phyloP scores from a whole-genome alignment of 768 basidiomycete genomes.

The Holtermannia corniformis region DNA sequence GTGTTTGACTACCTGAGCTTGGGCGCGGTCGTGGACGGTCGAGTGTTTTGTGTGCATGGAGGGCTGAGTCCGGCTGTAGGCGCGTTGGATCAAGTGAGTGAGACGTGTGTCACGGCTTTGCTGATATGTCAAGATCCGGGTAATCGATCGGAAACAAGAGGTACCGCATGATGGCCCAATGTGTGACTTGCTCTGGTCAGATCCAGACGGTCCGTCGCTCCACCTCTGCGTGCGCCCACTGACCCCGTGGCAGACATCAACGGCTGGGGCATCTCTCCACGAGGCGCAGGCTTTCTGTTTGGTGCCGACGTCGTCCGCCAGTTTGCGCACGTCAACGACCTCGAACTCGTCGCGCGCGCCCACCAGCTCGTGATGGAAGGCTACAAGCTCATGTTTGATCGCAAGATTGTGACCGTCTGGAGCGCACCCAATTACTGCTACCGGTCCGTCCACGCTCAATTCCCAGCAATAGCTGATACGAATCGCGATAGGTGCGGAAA shows the following conservation, averaged over 20 bases:
- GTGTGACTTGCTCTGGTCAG: conserved; percentile 99
- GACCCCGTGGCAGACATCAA: conserved; percentile 86
- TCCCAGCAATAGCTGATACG: neutral
- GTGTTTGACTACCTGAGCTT: conserved; percentile 95
- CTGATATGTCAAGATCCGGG: conserved; percentile 55
- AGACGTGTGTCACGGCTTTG: neutral
- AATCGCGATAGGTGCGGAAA: conserved; percentile 67
- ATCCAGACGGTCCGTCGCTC: conserved; percentile 71
- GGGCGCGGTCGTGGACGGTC: conserved; percentile 91
- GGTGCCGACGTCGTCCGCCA: conserved; percentile 75
- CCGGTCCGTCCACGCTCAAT: conserved; percentile 51
- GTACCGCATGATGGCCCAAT: conserved; percentile 97
- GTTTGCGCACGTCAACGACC: conserved; percentile 88
- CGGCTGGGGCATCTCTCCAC: conserved; percentile 92
- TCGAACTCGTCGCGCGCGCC: conserved; percentile 81
- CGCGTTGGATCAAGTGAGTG: conserved; percentile 73
- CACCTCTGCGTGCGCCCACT: conserved; percentile 19
- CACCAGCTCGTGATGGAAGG: conserved; percentile 99
- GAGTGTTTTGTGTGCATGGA: conserved; percentile 95
- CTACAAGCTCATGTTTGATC: conserved; percentile 92
- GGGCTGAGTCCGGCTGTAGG: conserved; percentile 83
- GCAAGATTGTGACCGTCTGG: conserved; percentile 93
- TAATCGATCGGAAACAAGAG: conserved; percentile 91
- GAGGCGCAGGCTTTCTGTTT: conserved; percentile 94
- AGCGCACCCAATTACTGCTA: conserved; percentile 98